Evolutionary conservation across 495 filamentous ascomycete species (phyloP).

Genomic region (Penicillium roqueforti): DNA sequence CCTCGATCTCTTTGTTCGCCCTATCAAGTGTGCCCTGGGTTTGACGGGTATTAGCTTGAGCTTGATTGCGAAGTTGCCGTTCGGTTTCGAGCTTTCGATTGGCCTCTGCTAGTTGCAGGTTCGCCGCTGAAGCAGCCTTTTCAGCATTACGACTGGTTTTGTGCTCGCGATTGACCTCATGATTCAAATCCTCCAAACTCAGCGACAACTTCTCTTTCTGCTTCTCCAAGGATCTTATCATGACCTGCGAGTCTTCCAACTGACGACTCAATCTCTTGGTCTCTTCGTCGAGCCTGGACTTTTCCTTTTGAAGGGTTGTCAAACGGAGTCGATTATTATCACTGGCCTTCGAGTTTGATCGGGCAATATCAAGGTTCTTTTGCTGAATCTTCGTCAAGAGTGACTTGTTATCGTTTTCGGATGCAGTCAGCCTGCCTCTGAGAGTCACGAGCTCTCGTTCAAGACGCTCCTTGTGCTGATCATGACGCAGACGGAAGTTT

Average conservation of each 20-base stretch:
- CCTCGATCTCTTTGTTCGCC: constrained; percentile 71
- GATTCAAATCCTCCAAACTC: constrained; percentile 86
- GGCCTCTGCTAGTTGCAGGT: constrained; percentile 79
- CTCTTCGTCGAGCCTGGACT: constrained; percentile 77
- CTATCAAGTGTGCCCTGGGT: constrained; percentile 73
- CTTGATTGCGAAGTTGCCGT: constrained; percentile 76
- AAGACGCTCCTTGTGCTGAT: constrained; percentile 88
- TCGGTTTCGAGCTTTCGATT: constrained; percentile 90
- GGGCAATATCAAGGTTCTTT: constrained; percentile 93
- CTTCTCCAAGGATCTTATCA: constrained; percentile 84
- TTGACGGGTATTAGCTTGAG: constrained; percentile 78
- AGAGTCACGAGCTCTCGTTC: constrained; percentile 91
- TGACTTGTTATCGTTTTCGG: constrained; percentile 95
- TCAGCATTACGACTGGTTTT: constrained; percentile 89
- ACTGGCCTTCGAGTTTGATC: constrained; percentile 79
- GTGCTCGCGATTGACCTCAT: constrained; percentile 86
- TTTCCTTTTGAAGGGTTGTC: constrained; percentile 74
- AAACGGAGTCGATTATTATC: constrained; percentile 82
- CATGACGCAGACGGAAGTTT: constrained; percentile 77
- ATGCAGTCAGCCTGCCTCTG: constrained; percentile 84
- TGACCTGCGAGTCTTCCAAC: constrained; percentile 81
- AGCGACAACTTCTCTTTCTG: constrained; percentile 92
- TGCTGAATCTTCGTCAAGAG: constrained; percentile 95
- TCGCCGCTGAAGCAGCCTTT: constrained; percentile 77
- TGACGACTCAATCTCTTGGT: constrained; percentile 76